Evolutionary conservation across 176 grass and related monocot genomes (phyloP).

Genomic region (Ensete glaucum): DNA sequence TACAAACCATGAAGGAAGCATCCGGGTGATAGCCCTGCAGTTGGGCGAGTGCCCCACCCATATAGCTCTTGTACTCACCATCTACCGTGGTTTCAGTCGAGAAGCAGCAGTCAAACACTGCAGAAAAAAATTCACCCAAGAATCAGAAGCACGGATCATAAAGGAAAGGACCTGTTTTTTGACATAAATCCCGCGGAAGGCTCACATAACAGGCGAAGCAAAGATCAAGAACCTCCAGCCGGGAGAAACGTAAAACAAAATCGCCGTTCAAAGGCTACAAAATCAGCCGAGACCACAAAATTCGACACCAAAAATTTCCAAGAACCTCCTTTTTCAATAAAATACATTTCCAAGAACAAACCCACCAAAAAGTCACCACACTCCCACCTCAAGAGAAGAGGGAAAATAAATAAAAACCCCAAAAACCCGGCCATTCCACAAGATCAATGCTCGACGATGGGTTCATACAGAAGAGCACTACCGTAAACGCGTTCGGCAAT

Average conservation of each 20-base stretch:
- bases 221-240: too few species aligned
- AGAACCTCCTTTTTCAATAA: not conserved
- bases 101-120: slow-evolving; percentile 50
- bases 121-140: not conserved
- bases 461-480: slow-evolving; percentile 17
- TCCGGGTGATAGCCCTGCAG: slow-evolving; percentile 28
- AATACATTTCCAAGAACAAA: too few species aligned
- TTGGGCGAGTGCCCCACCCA: slow-evolving; percentile 36
- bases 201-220: not conserved
- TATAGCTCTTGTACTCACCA: slow-evolving; percentile 29
- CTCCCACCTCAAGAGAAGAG: not conserved
- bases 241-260: too few species aligned
- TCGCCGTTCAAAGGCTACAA: too few species aligned
- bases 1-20: slow-evolving; percentile 42
- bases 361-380: too few species aligned
- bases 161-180: not conserved
- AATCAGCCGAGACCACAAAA: too few species aligned
- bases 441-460: not conserved
- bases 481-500: slow-evolving; percentile 92
- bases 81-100: slow-evolving; percentile 21
- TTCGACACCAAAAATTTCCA: too few species aligned
- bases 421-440: not conserved
- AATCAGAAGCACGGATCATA: not conserved
- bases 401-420: not conserved
- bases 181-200: not conserved